phyloP scores from a whole-genome alignment of 768 basidiomycete species.

The Coprinopsis cinerea region DNA sequence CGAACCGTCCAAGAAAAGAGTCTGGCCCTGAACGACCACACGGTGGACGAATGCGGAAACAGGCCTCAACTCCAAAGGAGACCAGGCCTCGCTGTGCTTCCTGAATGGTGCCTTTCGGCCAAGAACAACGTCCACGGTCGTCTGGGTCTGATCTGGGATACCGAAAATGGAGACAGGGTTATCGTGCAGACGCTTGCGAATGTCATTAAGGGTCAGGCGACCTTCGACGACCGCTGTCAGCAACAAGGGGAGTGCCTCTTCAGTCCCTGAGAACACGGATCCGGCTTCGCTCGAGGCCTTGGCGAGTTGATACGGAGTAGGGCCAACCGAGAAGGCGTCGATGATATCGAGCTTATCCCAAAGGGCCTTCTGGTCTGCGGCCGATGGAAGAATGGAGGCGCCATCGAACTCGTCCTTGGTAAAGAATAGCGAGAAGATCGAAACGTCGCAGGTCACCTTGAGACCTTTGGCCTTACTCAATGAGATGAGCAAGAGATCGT shows the following conservation, averaged over 20 bases:
- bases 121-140: slow-evolving; percentile 89
- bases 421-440: slow-evolving; percentile 90
- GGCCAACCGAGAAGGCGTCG: slow-evolving; percentile 88
- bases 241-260: slow-evolving; percentile 83
- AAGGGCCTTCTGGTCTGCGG: slow-evolving; percentile 71
- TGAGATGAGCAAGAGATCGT: slow-evolving; percentile 86
- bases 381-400: slow-evolving; percentile 59
- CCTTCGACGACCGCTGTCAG: slow-evolving; percentile 81
- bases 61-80: slow-evolving; percentile 61
- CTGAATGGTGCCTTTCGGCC: slow-evolving; percentile 63
- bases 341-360: slow-evolving; percentile 83
- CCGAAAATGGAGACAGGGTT: slow-evolving; percentile 92
- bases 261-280: slow-evolving; percentile 72
- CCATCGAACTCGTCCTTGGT: slow-evolving; percentile 66
- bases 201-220: slow-evolving; percentile 74
- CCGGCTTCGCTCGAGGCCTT: slow-evolving; percentile 51
- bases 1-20: slow-evolving; percentile 82
- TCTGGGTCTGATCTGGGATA: slow-evolving; percentile 78
- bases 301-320: slow-evolving; percentile 74
- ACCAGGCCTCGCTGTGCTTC: slow-evolving; percentile 59
- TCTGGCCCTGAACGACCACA: slow-evolving; percentile 86
- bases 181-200: slow-evolving; percentile 79
- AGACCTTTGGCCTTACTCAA: slow-evolving; percentile 92
- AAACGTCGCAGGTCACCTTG: slow-evolving; percentile 94
- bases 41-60: slow-evolving; percentile 80